Percentiles rank a stretch among this genome's conserved stretches.
These are phyloP conservation scores for Liriodendron chinense DNA, from an alignment of 164 flowering plant genomes.

Conservation along the genomic window DNA sequence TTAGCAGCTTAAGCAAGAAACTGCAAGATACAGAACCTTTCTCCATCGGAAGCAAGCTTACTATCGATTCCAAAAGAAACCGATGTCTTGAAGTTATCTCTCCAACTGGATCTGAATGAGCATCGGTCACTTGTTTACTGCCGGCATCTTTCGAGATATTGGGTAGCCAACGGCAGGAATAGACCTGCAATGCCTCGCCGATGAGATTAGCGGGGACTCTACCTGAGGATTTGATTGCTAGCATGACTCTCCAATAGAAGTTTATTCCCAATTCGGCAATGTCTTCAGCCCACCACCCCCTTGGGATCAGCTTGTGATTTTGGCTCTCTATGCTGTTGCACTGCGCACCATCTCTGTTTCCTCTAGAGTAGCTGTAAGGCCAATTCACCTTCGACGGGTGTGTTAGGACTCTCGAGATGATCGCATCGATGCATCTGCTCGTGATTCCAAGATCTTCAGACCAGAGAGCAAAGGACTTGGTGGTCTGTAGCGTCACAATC, in stretches of 20 bases:
- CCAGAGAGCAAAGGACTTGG: conserved; percentile 57
- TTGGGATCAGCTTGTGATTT: conserved; percentile 24
- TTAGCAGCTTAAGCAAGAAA: conserved; percentile 73
- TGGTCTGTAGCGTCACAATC: conserved; percentile 63
- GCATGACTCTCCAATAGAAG: conserved; percentile 78
- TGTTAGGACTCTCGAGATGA: conserved; percentile 45
- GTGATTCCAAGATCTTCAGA: conserved; percentile 86
- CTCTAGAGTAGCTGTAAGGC: conserved; percentile 57
- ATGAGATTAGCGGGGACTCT: conserved; percentile 56
- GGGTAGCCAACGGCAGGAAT: conserved; percentile 81
- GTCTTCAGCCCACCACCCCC: conserved; percentile 94
- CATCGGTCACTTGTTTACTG: conserved; percentile 28
- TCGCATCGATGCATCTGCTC: conserved; percentile 73
- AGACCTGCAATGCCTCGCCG: conserved; percentile 75
- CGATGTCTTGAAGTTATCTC: conserved; percentile 51
- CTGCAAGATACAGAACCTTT: conserved; percentile 75
- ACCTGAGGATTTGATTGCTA: conserved; percentile 70
- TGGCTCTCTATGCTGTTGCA: conserved; percentile 59
- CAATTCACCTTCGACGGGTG: conserved; percentile 55
- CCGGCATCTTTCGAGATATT: conserved; percentile 43
- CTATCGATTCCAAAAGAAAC: conserved; percentile 75
- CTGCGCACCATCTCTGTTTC: conserved; percentile 45
- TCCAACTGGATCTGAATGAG: conserved; percentile 34
- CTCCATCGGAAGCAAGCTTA: conserved; percentile 78
- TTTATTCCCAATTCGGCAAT: conserved; percentile 74